phyloP scores from a whole-genome alignment of 768 basidiomycete genomes.

The Leccinum subtestaceum region DNA sequence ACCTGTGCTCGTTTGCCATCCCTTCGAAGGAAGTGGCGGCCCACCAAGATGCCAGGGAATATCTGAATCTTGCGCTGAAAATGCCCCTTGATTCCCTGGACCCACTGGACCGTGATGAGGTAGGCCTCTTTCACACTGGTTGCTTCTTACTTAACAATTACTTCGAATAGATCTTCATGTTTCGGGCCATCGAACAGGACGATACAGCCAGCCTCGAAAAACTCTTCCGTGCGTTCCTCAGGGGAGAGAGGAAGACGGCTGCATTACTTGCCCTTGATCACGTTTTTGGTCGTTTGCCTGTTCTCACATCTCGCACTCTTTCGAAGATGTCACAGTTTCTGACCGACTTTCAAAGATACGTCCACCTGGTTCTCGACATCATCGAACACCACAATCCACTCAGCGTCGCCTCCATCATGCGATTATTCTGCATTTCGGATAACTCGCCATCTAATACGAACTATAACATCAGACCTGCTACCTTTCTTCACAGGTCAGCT shows the following conservation, averaged over 20 bases:
- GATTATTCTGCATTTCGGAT: slow-evolving; percentile 23
- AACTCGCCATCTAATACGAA: slow-evolving; percentile 1
- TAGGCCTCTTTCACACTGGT: background rate
- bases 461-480: slow-evolving; percentile 5
- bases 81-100: slow-evolving; percentile 12
- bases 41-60: background rate
- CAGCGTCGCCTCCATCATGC: slow-evolving; percentile 20
- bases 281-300: slow-evolving; percentile 1
- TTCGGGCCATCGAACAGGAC: slow-evolving; percentile 29
- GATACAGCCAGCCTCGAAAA: slow-evolving; percentile 28
- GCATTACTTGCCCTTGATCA: slow-evolving; percentile 12
- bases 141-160: background rate
- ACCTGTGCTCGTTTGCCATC: slow-evolving; percentile 41
- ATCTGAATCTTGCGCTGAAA: slow-evolving; percentile 27
- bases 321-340: slow-evolving; percentile 8
- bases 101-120: slow-evolving; percentile 8
- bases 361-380: slow-evolving; percentile 2
- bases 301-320: slow-evolving; percentile 23
- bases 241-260: background rate
- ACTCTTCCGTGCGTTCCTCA: slow-evolving; percentile 33
- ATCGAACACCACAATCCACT: slow-evolving; percentile 7
- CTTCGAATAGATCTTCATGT: slow-evolving; percentile 27
- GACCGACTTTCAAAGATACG: slow-evolving; percentile 4
- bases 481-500: slow-evolving; percentile 10
- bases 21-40: slow-evolving; percentile 1